Evolutionary conservation across 2,329 filamentous ascomycete genomes (phyloP).

Genomic region (Catunica adiposa): DNA sequence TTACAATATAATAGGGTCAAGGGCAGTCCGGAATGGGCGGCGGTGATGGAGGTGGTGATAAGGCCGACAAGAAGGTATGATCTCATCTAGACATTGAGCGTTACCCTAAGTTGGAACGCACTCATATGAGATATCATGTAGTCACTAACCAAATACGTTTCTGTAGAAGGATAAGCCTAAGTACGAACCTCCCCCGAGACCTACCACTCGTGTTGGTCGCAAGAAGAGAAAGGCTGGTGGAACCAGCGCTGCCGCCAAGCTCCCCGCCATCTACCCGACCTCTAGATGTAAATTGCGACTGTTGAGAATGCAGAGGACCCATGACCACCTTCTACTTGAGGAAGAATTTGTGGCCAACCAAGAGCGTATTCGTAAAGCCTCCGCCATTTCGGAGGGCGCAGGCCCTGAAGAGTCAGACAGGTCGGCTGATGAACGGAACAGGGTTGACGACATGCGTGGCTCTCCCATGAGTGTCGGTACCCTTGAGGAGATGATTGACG

Average conservation of each 20-base stretch:
- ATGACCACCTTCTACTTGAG: constrained; percentile 90
- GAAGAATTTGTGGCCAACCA: constrained; percentile 99
- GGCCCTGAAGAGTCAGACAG: constrained; percentile 63
- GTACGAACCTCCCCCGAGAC: constrained; percentile 95
- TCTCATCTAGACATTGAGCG: no score
- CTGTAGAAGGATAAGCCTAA: constrained; percentile 95
- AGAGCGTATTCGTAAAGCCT: constrained; percentile 84
- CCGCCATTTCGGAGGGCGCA: constrained; percentile 56
- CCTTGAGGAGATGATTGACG: constrained; percentile 95
- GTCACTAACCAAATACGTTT: neutral
- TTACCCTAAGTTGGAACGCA: no score
- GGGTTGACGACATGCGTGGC: constrained; percentile 95
- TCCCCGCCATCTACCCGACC: constrained; percentile 84
- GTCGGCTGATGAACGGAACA: constrained; percentile 83
- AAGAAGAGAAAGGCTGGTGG: constrained; percentile 97
- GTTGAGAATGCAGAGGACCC: constrained; percentile 93
- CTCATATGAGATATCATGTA: no score
- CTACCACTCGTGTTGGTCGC: constrained; percentile 88
- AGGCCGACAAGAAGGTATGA: constrained; percentile 83
- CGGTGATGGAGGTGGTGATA: constrained; percentile 60
- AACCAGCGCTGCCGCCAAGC: constrained; percentile 85
- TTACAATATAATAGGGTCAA: constrained; percentile 42
- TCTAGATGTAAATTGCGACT: constrained; percentile 95
- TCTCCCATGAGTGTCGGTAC: constrained; percentile 98
- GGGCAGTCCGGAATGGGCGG: constrained; percentile 80